Percentiles rank a stretch among this genome's conserved stretches.
Evolutionary conservation across 331 rosid genomes (phyloP).

Genomic region (Ulmus americana): DNA sequence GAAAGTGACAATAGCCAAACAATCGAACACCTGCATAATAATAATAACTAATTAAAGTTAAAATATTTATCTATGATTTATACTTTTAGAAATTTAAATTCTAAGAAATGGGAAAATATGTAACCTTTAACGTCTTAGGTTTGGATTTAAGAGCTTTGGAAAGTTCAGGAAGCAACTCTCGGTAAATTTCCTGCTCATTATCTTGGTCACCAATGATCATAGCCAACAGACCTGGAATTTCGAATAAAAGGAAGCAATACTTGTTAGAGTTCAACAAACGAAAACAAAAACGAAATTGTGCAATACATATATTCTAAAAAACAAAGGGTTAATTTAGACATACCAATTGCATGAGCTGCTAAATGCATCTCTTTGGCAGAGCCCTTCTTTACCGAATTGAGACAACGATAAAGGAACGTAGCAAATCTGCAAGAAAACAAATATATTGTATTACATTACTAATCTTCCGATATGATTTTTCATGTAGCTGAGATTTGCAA

Average conservation of each 20-base stretch:
- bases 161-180: slow-evolving; percentile 18
- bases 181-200: slow-evolving; percentile 21
- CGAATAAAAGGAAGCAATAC: not conserved
- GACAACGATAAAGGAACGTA: slow-evolving; percentile 22
- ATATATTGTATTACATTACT: not conserved
- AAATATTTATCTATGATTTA: not conserved
- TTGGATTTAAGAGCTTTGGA: slow-evolving; percentile 12
- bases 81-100: not conserved
- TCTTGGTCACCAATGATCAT: slow-evolving; percentile 11
- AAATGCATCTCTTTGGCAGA: slow-evolving; percentile 18
- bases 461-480: not conserved
- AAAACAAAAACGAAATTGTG: too few relatives aligned
- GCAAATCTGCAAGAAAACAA: slow-evolving; percentile 24
- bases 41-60: not conserved
- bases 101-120: not conserved
- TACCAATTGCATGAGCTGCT: slow-evolving; percentile 22
- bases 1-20: slow-evolving; percentile 29
- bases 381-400: slow-evolving; percentile 17
- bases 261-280: not conserved
- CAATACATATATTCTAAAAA: not conserved
- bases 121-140: slow-evolving; percentile 19
- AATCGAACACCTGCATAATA: slow-evolving; percentile 27
- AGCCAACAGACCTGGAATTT: slow-evolving; percentile 29
- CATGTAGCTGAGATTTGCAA: not conserved
- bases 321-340: not conserved